Evolutionary conservation across 1,284 basidiomycete species (phyloP).

Genomic region (Puccinia coronata): DNA sequence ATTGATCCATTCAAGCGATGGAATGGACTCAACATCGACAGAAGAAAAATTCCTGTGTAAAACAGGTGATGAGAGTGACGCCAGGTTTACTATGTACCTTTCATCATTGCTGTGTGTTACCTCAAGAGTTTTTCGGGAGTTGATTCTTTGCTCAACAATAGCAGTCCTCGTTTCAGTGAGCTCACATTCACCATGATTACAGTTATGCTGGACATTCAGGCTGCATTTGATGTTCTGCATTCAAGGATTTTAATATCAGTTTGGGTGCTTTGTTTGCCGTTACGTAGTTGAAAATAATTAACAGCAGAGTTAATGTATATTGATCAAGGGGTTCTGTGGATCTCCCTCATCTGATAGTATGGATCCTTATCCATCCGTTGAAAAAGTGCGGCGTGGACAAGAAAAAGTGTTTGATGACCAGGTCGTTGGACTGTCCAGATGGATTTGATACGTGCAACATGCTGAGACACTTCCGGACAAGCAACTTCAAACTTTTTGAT

Average conservation of each 20-base stretch:
- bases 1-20: not conserved
- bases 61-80: not conserved
- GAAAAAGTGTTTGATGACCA: not conserved
- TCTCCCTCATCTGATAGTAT: not conserved
- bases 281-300: not conserved
- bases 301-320: not conserved
- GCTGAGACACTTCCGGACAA: not conserved
- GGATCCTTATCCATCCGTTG: not conserved
- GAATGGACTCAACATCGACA: not conserved
- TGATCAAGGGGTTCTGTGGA: not conserved
- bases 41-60: not conserved
- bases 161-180: not conserved
- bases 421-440: not conserved
- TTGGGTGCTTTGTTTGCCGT: no score
- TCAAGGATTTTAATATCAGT: no score
- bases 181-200: not conserved
- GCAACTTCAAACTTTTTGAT: not conserved
- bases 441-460: not conserved
- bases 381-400: not conserved
- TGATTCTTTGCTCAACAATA: not conserved
- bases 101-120: not conserved
- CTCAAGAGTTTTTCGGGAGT: not conserved
- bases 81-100: not conserved
- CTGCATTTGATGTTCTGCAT: not conserved
- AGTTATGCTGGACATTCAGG: conserved; percentile 15